phyloP scores from a whole-genome alignment of 2,329 filamentous ascomycete genomes.

The Calycina herbarum region DNA sequence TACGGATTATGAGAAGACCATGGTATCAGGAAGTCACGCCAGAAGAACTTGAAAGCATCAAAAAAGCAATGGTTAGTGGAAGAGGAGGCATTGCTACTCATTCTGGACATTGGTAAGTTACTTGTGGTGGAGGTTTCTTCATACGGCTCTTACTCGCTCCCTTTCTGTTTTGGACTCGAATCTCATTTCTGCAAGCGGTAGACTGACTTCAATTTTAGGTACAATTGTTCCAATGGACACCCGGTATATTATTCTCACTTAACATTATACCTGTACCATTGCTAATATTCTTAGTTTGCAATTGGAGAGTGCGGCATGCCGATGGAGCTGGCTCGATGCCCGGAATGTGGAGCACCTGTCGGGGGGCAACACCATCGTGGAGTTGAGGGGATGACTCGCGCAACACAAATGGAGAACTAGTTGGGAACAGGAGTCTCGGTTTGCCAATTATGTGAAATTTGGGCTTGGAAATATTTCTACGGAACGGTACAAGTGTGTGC shows the following conservation, averaged over 20 bases:
- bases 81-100: slow-evolving; percentile 42
- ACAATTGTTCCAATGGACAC: slow-evolving; percentile 53
- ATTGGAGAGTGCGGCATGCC: slow-evolving; percentile 53
- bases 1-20: slow-evolving; percentile 36
- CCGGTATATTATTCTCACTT: slow-evolving; percentile 33
- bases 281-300: slow-evolving; percentile 46
- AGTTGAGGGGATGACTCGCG: neutral
- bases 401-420: neutral
- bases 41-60: slow-evolving; percentile 46
- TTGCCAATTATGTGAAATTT: too few relatives aligned
- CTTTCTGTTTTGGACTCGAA: neutral
- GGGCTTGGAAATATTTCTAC: too few relatives aligned
- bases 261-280: too few relatives aligned
- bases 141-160: neutral
- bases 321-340: slow-evolving; percentile 4
- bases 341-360: slow-evolving; percentile 4
- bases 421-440: neutral
- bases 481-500: too few relatives aligned
- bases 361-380: neutral
- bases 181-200: too few relatives aligned
- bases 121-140: neutral
- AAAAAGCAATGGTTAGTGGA: slow-evolving; percentile 48
- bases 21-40: slow-evolving; percentile 44
- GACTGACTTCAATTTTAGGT: neutral
- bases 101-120: slow-evolving; percentile 58